Evolutionary conservation across 352 stramenopile genomes (phyloP), one percentile per base, ranked within the genome.

Genomic region (Phytophthora melonis): DNA sequence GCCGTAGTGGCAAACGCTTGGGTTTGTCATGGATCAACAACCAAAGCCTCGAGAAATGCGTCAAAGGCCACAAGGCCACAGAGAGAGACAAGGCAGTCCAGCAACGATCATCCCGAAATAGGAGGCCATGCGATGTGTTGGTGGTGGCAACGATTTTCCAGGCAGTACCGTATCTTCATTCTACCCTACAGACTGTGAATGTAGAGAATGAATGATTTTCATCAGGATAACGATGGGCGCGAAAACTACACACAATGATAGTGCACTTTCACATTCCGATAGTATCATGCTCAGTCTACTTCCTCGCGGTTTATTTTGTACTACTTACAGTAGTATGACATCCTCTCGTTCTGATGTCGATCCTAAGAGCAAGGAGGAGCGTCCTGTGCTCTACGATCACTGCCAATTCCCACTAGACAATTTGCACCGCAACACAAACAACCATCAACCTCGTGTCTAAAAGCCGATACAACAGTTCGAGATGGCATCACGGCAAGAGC

Each of bases 1-100:
- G 21, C 62, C 58, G 41, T 73, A 79, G 27, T 72, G 63, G 39
- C 72, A 79, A 39, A 21, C 23, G 23, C 59, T 67, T 49, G 72
- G 16, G 41, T 41, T 64, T 56, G 54, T 25, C 67, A 76, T 73
- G 18, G 11, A 53, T 53, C 49, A 56, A 30, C 25, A 52, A 4
- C n/a, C 3, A 23, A 64, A 65, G 43, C n/a, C 32, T 21, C 9
- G 41, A 55, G 14, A 54, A 27, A 54, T 27, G 45, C 45, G 16
- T 23, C 9, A 11, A 19, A 27, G 13, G n/a, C 5, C 16, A 25
- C 45, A 19, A 23, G 3, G 45, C 45, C 16, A 30, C 25, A 30
- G 0, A 53, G 45, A 11, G 16, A 53, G 7, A 8, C 6, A 53
- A 18, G 36, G 41, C 41, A 16, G 6, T 10, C 18, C 14, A 50